These are phyloP conservation scores for Monosporascus sp. DNA, from an alignment of 2,329 filamentous ascomycete species.

Conservation along the genomic window DNA sequence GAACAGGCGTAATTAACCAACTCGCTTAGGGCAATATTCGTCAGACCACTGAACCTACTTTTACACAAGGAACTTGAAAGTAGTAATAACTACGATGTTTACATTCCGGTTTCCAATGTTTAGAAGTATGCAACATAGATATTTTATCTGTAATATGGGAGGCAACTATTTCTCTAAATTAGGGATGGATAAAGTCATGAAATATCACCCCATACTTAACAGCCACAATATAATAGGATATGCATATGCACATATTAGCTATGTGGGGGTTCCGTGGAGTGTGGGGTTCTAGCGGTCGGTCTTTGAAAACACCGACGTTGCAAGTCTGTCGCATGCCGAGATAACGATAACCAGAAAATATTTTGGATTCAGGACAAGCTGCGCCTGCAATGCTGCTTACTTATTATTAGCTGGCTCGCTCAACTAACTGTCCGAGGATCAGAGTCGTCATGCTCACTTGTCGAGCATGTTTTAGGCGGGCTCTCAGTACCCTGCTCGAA, in stretches of 20 bases:
- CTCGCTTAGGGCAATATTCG: not conserved
- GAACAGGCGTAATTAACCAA: not conserved
- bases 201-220: too few relatives aligned
- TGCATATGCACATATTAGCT: too few relatives aligned
- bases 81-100: too few relatives aligned
- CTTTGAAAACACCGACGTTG: not conserved
- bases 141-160: too few relatives aligned
- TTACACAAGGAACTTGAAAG: too few relatives aligned
- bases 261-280: not conserved
- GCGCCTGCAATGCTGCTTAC: not conserved
- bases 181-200: too few relatives aligned
- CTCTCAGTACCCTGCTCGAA: constrained; percentile 13
- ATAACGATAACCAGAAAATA: not conserved
- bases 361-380: not conserved
- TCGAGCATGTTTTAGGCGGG: constrained; percentile 29
- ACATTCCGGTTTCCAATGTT: too few relatives aligned
- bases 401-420: not conserved
- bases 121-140: too few relatives aligned
- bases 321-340: not conserved
- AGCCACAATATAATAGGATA: too few relatives aligned
- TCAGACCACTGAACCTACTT: too few relatives aligned
- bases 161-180: too few relatives aligned
- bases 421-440: not conserved
- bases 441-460: constrained; percentile 35
- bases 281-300: not conserved